Evolutionary conservation across 495 filamentous ascomycete genomes (phyloP).

Genomic region (Hypoxylon lienhwacheense): DNA sequence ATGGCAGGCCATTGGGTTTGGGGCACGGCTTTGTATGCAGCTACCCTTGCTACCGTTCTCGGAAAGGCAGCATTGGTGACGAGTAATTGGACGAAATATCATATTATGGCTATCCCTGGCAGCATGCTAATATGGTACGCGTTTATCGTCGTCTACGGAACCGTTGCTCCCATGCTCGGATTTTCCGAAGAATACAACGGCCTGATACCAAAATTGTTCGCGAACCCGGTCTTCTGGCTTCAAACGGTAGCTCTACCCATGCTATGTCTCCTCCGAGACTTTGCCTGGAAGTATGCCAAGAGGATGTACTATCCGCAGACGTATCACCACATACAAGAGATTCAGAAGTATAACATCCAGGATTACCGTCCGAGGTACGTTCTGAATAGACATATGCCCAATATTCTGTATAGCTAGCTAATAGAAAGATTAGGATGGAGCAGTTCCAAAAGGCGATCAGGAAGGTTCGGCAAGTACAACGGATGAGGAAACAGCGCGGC

Average conservation of each 20-base stretch:
- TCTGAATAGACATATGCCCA: background rate
- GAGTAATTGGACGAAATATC: conserved; percentile 99
- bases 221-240: conserved; percentile 84
- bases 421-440: conserved; percentile 71
- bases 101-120: conserved; percentile 92
- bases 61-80: conserved; percentile 94
- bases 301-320: conserved; percentile 94
- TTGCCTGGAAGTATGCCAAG: conserved; percentile 82
- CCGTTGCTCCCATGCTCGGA: conserved; percentile 79
- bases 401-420: conserved; percentile 8
- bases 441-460: conserved; percentile 99
- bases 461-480: conserved; percentile 96
- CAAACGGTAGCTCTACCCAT: conserved; percentile 79
- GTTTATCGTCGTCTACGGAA: conserved; percentile 89
- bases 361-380: conserved; percentile 88
- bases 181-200: conserved; percentile 86
- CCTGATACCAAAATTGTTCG: conserved; percentile 77
- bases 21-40: conserved; percentile 89
- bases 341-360: conserved; percentile 99
- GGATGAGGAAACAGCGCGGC: conserved; percentile 98
- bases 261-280: conserved; percentile 86
- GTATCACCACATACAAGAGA: conserved; percentile 99
- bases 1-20: conserved; percentile 95
- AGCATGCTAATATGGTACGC: conserved; percentile 88
- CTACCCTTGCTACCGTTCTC: conserved; percentile 86